Base-by-base conservation (phyloP, 306 rosid species). In the barrel medic (Medicago truncatula) region DNA sequence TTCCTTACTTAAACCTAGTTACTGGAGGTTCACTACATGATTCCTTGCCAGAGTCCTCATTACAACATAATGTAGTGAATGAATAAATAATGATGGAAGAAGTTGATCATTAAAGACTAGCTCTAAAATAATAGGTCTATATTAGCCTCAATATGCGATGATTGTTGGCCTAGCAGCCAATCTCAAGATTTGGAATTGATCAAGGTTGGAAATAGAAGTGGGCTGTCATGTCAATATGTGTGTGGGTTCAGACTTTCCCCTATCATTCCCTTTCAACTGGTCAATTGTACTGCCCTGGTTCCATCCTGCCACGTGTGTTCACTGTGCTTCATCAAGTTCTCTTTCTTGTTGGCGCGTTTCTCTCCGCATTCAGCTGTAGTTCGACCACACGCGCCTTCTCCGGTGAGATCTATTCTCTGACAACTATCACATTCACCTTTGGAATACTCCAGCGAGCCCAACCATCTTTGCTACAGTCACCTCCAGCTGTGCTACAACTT, bases 71-170 rank as follows among this genome's bases (percentile, higher is more conserved):
- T 39, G 36, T 6, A 40, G 47, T n/a, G 16, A 67, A 54, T 67
- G 36, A 41, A 73, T 31, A 41, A 71, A 7, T 16, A 52, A 34
- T 50, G 61, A 70, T 31, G 47, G 31, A 50, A 31, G 60, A 49
- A 47, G 38, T 46, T 47, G 20, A 13, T 40, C 3, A 6, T 71
- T 13, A 54, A 69, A 21, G 41, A 8, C 23, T 13, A 57, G 23
- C 21, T 72, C 67, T n/a, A 73, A 57, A 72, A 72, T 56, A 41
- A 23, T 15, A 20, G 44, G 54, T 41, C 11, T 23, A 74, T 43
- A 57, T 6, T 39, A 73, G 21, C 25, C 70, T 36, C n/a, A n/a
- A 81, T 75, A 34, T 49, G 28, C 61, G 71, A 36, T 60, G 63
- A 38, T 60, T 70, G 50, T 8, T 46, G 46, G 54, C 59, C 59